Base-by-base conservation (phyloP, 148 eudicot species). In the Rhododendron ovatum region DNA sequence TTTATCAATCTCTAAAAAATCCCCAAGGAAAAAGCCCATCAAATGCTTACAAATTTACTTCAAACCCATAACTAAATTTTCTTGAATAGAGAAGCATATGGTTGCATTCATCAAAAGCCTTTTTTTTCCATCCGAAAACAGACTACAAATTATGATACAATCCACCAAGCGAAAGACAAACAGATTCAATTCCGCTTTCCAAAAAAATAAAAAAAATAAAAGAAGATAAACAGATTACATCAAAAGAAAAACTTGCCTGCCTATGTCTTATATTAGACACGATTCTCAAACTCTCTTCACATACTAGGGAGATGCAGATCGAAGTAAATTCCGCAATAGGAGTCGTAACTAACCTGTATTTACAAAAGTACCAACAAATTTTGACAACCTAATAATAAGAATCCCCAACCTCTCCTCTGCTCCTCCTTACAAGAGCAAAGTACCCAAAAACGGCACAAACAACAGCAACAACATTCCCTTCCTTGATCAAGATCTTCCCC, bases 401-500 rank as follows among this genome's bases (percentile, higher is more conserved):
- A 55, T 45, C 35, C 28, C 69, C 69, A 82, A 35, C 14, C 35
- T 59, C 84, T 47, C 35, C 20, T 18, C 61, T 82, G 61, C 43
- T 80, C 74, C 81, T 92, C 84, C 91, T 79, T 84, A 95, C 84
- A 61, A 95, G 90, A 41, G 92, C 85, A 90, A 95, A 92, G 63
- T 94, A 95, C 0, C 94, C 96, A 86, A 93, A 85, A 82, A 95
- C 91, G 61, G 96, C 95, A 84, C 94, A 94, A 85, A 92, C 86
- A 48, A 92, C 93, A 26, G 96, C 95, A n/a, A 95, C 94, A 67
- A 91, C 71, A 89, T 95, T 95, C 74, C 96, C 96, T 88, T 95
- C 96, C 80, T 84, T 93, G 73, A 95, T 90, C 93, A 95, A 88
- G n/a, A 89, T 84, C 91, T 84, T 94, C 5, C 84, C 63, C 30